Base-by-base conservation (phyloP, 768 basidiomycete species). In the Fistulinella prunicolor region DNA sequence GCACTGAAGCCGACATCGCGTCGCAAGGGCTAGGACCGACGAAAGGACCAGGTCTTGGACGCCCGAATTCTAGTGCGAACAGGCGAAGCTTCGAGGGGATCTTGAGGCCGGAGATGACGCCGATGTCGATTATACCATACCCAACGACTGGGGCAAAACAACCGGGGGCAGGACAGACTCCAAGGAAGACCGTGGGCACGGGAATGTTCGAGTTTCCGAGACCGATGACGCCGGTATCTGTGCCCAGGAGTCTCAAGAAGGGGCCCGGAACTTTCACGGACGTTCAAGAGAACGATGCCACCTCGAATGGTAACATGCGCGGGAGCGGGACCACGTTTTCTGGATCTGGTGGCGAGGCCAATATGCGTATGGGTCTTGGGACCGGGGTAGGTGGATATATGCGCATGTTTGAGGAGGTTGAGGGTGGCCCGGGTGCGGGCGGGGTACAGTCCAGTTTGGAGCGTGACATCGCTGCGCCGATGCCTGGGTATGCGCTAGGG, bases 41-140 rank as follows among this genome's bases (percentile, higher is more conserved):
- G 8, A 49, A 40, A 35, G 54, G 42, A 12, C 14, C 48, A 28
- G 42, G 41, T 23, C 51, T 55, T 24, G 41, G 9, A 30, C 44
- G 48, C 32, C 7, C 40, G 4, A 47, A 43, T 21, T 13, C 47
- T 13, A 21, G 35, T 13, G 9, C 41, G n/a, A 44, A 29, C 7
- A 51, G 54, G 46, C 62, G 54, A 3, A 62, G 52, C 44, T 64
- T 64, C 2, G 60, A 64, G 1, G 58, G 63, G 2, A 47, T 64
- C 36, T 30, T 47, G 9, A 51, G 58, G 28, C 63, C 63, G 0
- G 47, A 49, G 40, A 44, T 59, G 40, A 37, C 41, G 9, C 60
- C 60, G 2, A 49, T 62, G 23, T 59, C 62, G 24, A 59, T 59
- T 20, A 49, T 62, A 51, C 55, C 62, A 1, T 51, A 62, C n/a